These are phyloP conservation scores for Aureobasidium pullulans DNA, from an alignment of 2,329 filamentous ascomycete genomes.

Conservation along the genomic window DNA sequence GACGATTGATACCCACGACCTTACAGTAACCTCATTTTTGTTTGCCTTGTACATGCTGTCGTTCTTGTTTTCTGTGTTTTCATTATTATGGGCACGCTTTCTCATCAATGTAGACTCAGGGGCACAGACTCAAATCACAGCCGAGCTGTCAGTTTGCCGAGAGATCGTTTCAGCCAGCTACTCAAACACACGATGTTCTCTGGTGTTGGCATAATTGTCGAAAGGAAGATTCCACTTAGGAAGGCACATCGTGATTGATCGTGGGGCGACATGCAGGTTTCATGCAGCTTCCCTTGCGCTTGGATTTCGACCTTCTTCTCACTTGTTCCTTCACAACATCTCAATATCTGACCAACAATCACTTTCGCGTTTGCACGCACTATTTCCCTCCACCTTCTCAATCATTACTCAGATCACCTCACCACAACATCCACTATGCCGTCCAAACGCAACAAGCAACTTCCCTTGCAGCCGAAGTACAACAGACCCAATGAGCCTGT, in stretches of 20 bases:
- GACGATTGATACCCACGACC: conserved; percentile 10
- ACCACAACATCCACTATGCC: not conserved
- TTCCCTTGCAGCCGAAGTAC: not conserved
- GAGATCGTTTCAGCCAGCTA: no score
- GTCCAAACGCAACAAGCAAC: not conserved
- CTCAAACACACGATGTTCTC: no score
- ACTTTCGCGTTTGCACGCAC: not conserved
- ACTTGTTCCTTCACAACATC: not conserved
- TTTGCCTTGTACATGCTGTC: not conserved
- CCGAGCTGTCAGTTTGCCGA: no score
- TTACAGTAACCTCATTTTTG: not conserved
- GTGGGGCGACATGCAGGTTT: not conserved
- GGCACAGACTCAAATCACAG: no score
- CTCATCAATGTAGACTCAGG: no score
- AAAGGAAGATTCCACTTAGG: not conserved
- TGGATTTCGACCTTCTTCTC: not conserved
- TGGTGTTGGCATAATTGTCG: no score
- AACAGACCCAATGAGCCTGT: not conserved
- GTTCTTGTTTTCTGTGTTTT: not conserved
- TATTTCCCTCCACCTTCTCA: not conserved
- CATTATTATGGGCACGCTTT: not conserved
- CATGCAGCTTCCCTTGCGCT: conserved; percentile 6
- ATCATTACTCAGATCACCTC: not conserved
- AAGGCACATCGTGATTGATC: not conserved
- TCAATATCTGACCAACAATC: not conserved